phyloP scores from a whole-genome alignment of 495 filamentous ascomycete species.

The Talaromyces ruber region DNA sequence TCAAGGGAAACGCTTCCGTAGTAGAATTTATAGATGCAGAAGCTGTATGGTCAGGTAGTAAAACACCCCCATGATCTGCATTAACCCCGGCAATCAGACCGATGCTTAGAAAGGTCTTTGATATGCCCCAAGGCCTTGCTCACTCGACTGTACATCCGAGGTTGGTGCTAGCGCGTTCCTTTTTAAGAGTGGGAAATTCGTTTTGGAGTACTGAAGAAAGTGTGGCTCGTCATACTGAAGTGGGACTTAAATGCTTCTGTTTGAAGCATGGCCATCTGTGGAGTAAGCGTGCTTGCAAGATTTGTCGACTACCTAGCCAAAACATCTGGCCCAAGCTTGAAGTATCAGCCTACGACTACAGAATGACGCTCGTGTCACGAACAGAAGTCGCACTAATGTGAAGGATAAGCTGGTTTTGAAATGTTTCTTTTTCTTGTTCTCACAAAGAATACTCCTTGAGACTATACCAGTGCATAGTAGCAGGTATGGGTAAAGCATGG shows the following conservation, averaged over 20 bases:
- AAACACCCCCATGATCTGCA: not conserved
- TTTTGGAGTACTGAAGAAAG: not conserved
- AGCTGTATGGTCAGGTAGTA: not conserved
- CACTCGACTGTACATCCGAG: not conserved
- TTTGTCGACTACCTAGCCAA: not conserved
- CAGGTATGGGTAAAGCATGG: not conserved
- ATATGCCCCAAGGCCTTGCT: not conserved
- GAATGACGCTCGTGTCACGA: not conserved
- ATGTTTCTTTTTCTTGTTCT: not conserved
- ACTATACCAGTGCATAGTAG: not conserved
- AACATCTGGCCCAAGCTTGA: not conserved
- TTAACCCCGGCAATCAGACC: not conserved
- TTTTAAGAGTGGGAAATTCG: not conserved
- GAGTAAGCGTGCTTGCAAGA: not conserved
- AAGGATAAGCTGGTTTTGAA: not conserved
- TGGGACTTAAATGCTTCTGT: slow-evolving; percentile 3
- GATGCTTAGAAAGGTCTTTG: not conserved
- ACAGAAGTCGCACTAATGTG: not conserved
- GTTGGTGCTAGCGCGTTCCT: not conserved
- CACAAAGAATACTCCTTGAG: not conserved
- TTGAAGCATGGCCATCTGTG: slow-evolving; percentile 4
- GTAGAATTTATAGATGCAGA: not conserved
- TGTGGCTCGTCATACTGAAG: slow-evolving; percentile 7
- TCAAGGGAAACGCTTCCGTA: not conserved
- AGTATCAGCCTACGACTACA: not conserved